Evolutionary conservation across 2,329 filamentous ascomycete species (phyloP).

Genomic region (Akanthomyces uredinophilus): DNA sequence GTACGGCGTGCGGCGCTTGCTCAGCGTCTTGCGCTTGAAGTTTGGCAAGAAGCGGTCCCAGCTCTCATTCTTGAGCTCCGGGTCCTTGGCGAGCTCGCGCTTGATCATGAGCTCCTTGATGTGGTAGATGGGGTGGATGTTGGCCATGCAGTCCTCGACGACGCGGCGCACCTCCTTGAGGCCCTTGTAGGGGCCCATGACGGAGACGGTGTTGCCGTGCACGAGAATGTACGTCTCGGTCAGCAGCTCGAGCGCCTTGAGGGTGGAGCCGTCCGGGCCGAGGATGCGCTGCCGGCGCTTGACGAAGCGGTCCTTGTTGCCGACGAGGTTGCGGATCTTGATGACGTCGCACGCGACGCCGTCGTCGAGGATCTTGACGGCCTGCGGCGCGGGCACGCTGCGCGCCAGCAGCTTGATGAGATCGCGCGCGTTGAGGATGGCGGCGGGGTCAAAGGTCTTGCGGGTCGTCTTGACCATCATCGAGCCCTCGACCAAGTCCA

Average conservation of each 20-base stretch:
- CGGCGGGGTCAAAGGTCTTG: constrained; percentile 85
- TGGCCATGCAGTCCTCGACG: constrained; percentile 93
- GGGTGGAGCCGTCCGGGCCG: constrained; percentile 82
- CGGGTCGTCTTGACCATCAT: constrained; percentile 96
- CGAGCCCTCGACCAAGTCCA: constrained; percentile 90
- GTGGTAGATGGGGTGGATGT: constrained; percentile 90
- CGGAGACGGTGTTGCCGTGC: constrained; percentile 90
- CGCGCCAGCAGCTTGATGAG: constrained; percentile 88
- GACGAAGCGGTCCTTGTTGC: constrained; percentile 92
- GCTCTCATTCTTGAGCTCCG: constrained; percentile 76
- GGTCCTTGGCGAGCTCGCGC: constrained; percentile 84
- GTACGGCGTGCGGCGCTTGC: constrained; percentile 73
- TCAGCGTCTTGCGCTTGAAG: constrained; percentile 90
- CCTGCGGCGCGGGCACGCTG: constrained; percentile 88
- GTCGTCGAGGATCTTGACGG: constrained; percentile 90
- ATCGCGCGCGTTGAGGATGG: constrained; percentile 90
- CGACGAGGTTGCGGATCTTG: constrained; percentile 85
- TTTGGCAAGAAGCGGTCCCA: constrained; percentile 97
- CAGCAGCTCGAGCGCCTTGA: constrained; percentile 89
- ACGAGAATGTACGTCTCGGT: constrained; percentile 91
- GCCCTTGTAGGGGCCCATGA: constrained; percentile 89
- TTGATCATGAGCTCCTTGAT: constrained; percentile 82
- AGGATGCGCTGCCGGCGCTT: constrained; percentile 91
- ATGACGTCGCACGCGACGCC: constrained; percentile 90
- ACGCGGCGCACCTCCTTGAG: constrained; percentile 87